Conservation (phyloP, 495 filamentous ascomycete genomes). For the Talaromyces trachyspermus region DNA sequence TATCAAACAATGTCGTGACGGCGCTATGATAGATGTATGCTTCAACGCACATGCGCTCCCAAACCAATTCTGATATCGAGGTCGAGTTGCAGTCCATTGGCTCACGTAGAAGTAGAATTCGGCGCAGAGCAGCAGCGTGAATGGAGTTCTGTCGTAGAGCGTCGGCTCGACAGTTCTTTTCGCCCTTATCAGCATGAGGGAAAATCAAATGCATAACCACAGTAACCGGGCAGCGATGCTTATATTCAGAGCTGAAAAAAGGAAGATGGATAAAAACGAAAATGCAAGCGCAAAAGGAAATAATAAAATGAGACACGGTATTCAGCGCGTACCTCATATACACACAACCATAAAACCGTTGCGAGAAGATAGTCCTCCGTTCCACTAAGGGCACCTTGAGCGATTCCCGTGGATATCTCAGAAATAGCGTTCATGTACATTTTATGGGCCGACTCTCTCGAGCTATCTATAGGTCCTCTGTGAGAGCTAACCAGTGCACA, state of each 20-base stretch:
- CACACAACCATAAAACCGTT: conserved; percentile 3
- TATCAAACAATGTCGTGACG: conserved; percentile 4
- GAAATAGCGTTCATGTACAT: conserved; percentile 2
- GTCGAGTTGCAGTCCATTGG: not conserved
- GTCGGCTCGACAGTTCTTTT: not conserved
- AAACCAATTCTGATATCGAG: conserved; percentile 1
- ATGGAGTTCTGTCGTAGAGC: not conserved
- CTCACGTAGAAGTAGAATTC: not conserved
- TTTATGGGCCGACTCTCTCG: not conserved
- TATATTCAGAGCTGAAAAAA: too few species aligned
- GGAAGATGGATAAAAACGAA: too few species aligned
- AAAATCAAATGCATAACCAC: too few species aligned
- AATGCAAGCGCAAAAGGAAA: too few species aligned
- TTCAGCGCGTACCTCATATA: conserved; percentile 3
- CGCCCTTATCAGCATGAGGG: too few species aligned
- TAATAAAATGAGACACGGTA: too few species aligned
- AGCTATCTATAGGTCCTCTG: not conserved
- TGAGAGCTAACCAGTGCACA: not conserved
- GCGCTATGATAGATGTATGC: conserved; percentile 7
- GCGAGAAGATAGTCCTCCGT: conserved; percentile 2
- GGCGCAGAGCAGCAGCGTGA: conserved; percentile 1
- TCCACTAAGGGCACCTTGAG: not conserved
- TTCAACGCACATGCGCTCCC: conserved; percentile 7
- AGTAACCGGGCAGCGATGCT: too few species aligned
- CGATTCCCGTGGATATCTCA: conserved; percentile 4